Evolutionary conservation across 2,329 filamentous ascomycete species (phyloP).

Genomic region (Botrytis galanthina): DNA sequence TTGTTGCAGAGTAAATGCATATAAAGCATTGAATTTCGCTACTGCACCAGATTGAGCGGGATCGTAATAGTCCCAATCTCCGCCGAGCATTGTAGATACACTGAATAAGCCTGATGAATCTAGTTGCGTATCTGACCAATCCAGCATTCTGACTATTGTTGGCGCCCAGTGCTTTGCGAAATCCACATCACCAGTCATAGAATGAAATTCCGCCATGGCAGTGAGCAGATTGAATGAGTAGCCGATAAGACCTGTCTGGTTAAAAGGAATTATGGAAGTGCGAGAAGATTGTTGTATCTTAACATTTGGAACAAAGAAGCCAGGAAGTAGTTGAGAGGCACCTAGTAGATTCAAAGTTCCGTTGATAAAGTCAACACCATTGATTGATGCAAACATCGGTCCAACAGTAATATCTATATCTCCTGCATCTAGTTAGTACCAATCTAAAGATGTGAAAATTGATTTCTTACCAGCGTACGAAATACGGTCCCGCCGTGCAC

Average conservation of each 20-base stretch:
- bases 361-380: not conserved
- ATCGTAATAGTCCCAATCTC: not conserved
- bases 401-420: not conserved
- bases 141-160: not conserved
- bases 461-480: not conserved
- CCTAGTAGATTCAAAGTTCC: not conserved
- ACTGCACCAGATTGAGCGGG: not conserved
- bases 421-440: not conserved
- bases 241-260: not conserved
- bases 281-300: not conserved
- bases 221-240: not conserved
- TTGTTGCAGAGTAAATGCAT: not conserved
- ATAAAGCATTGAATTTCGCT: not conserved
- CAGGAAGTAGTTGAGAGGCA: not conserved
- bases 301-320: not conserved
- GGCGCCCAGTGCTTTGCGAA: not conserved
- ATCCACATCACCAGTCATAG: not conserved
- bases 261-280: not conserved
- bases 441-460: not conserved
- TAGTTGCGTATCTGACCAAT: not conserved
- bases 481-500: not conserved
- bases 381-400: not conserved
- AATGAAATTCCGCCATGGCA: not conserved
- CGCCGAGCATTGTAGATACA: not conserved
- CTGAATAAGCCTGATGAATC: not conserved